phyloP scores from a whole-genome alignment of 192 early-diverging fungal species.

The Dissophora globulifera region DNA sequence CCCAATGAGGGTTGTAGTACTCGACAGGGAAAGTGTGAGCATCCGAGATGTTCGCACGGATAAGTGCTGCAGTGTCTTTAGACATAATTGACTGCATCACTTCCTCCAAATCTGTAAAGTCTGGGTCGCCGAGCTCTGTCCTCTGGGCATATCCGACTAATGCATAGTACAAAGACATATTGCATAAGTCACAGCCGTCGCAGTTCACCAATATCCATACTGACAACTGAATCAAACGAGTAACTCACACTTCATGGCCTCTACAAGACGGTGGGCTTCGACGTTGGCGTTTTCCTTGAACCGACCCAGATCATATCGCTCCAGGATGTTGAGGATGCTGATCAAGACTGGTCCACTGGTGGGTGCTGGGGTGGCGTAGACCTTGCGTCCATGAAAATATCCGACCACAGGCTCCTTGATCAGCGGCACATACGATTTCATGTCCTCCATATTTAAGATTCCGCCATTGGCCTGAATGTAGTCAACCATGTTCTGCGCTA shows the following conservation, averaged over 20 bases:
- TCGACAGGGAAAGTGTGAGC: slow-evolving; percentile 69
- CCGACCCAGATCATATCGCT: slow-evolving; percentile 77
- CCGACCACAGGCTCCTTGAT: slow-evolving; percentile 69
- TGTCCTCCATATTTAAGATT: slow-evolving; percentile 80
- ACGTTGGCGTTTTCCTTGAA: slow-evolving; percentile 65
- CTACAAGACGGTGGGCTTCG: slow-evolving; percentile 85
- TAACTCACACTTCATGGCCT: slow-evolving; percentile 82
- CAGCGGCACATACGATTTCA: slow-evolving; percentile 72
- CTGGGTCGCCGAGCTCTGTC: slow-evolving; percentile 84
- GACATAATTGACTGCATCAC: slow-evolving; percentile 71
- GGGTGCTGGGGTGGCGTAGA: slow-evolving; percentile 67
- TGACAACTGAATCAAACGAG: neutral
- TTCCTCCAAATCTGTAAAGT: slow-evolving; percentile 67
- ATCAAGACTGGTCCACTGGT: slow-evolving; percentile 87
- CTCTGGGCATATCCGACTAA: slow-evolving; percentile 82
- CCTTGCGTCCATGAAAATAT: slow-evolving; percentile 81
- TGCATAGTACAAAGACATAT: neutral
- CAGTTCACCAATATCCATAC: neutral
- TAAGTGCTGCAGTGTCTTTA: slow-evolving; percentile 72
- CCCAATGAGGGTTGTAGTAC: slow-evolving; percentile 87
- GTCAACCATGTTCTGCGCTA: slow-evolving; percentile 77
- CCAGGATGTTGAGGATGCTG: slow-evolving; percentile 87
- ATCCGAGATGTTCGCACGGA: slow-evolving; percentile 81
- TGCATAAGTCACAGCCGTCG: neutral
- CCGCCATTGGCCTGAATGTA: slow-evolving; percentile 74